Base-by-base conservation (phyloP, 768 basidiomycete species). In the Thelephora aurantiotincta region DNA sequence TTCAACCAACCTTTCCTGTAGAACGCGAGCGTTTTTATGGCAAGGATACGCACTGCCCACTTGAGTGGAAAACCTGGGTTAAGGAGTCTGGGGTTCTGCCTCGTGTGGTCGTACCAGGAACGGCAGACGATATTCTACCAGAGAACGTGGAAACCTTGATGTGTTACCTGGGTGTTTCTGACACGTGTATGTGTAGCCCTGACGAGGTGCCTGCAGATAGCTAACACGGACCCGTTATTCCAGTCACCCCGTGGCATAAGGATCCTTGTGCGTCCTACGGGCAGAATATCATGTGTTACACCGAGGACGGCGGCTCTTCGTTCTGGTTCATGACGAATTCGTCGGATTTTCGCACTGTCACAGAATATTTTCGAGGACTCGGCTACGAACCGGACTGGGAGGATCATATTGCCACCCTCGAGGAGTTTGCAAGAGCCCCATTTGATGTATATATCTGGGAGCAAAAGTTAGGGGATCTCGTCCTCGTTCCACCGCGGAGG, bases 241-340 rank as follows among this genome's bases (percentile, higher is more conserved):
- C 22, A 41, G 38, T 77, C 59, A 91, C 88, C 0, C 80, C 87
- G 1, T 82, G 76, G 48, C 88, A 91, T 58, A 90, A 89, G 58
- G 87, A 91, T 62, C 70, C 81, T 0, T 91, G 87, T 55, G 85
- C 75, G 1, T 88, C 85, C 3, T 80, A 82, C 5, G 87, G 88
- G 9, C 87, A 90, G 47, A 91, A 91, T 57, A 64, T 91, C 18
- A 90, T 91, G 87, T 81, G 80, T 55, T 82, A 82, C 58, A 75
- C 87, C 0, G 82, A 86, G 57, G 64, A 77, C 19, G 70, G 63
- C 35, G 85, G 80, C 0, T 81, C 79, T 1, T 80, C 86, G 1
- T 85, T 78, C 57, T 90, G 87, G 88, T 89, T 90, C 62, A 86
- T 91, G 82, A 87, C 88, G 1, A 66, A 71, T 50, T 69, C 75